phyloP scores from a whole-genome alignment of 352 stramenopile species.

The Globisporangium canariense region DNA sequence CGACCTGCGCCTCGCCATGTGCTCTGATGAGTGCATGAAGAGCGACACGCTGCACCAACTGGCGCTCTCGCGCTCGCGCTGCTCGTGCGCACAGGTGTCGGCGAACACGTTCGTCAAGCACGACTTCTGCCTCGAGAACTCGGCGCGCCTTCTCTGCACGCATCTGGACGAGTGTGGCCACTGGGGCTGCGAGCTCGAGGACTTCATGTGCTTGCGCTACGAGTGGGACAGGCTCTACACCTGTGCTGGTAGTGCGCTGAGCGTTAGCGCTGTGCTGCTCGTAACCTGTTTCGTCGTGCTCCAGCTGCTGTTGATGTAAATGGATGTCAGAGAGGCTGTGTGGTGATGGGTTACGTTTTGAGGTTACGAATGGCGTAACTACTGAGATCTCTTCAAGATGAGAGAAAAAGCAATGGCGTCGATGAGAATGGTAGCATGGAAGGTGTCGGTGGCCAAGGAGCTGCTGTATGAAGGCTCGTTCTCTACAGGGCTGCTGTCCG shows the following conservation, averaged over 20 bases:
- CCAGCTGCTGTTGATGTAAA: conserved; percentile 16
- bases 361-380: background rate
- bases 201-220: conserved; percentile 91
- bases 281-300: conserved; percentile 19
- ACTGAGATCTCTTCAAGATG: background rate
- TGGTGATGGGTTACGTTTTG: conserved; percentile 11
- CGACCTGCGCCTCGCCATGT: conserved; percentile 80
- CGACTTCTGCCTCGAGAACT: conserved; percentile 84
- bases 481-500: conserved; percentile 13
- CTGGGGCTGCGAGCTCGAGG: conserved; percentile 82
- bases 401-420: background rate
- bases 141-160: conserved; percentile 76
- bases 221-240: conserved; percentile 80
- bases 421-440: conserved; percentile 26
- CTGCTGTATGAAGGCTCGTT: conserved; percentile 24
- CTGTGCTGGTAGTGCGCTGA: conserved; percentile 26
- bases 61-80: conserved; percentile 73
- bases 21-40: conserved; percentile 74
- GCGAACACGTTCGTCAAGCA: conserved; percentile 54
- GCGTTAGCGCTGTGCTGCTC: conserved; percentile 11
- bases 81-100: conserved; percentile 80
- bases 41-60: conserved; percentile 78
- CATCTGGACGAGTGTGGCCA: conserved; percentile 85
- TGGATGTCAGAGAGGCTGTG: conserved; percentile 9
- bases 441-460: conserved; percentile 27